phyloP scores from a whole-genome alignment of 2,329 filamentous ascomycete genomes.

The Fusarium miscanthi region DNA sequence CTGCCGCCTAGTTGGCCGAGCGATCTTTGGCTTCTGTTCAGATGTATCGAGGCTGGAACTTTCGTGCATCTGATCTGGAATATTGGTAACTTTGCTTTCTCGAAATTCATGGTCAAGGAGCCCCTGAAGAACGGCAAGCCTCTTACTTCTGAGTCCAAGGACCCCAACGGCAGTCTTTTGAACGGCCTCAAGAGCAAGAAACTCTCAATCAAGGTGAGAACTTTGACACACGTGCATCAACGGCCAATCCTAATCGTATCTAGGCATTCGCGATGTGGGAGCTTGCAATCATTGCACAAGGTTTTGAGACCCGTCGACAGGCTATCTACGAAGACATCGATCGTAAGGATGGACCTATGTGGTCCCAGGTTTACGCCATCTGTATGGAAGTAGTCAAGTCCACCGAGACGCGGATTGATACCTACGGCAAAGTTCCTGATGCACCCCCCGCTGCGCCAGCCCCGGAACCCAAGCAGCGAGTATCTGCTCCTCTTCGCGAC shows the following conservation, averaged over 20 bases:
- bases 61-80: constrained; percentile 81
- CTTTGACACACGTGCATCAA: neutral
- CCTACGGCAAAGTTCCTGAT: constrained; percentile 61
- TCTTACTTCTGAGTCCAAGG: constrained; percentile 85
- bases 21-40: constrained; percentile 65
- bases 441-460: constrained; percentile 49
- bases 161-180: constrained; percentile 90
- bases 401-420: constrained; percentile 75
- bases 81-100: constrained; percentile 80
- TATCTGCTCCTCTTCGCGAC: constrained; percentile 56
- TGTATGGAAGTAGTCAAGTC: constrained; percentile 76
- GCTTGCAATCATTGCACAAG: constrained; percentile 79
- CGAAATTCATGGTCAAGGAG: constrained; percentile 80
- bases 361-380: constrained; percentile 79
- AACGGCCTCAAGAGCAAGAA: constrained; percentile 88
- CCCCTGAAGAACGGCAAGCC: constrained; percentile 88
- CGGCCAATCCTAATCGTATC: constrained; percentile 28
- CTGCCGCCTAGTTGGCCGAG: constrained; percentile 69
- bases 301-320: constrained; percentile 79
- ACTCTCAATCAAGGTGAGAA: constrained; percentile 73
- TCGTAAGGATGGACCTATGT: constrained; percentile 80
- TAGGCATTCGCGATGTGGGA: constrained; percentile 93
- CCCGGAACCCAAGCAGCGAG: constrained; percentile 48
- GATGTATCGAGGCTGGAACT: constrained; percentile 70
- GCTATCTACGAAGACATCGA: constrained; percentile 90